phyloP scores from a whole-genome alignment of 768 basidiomycete genomes.

The Boletus vinaceobasis region DNA sequence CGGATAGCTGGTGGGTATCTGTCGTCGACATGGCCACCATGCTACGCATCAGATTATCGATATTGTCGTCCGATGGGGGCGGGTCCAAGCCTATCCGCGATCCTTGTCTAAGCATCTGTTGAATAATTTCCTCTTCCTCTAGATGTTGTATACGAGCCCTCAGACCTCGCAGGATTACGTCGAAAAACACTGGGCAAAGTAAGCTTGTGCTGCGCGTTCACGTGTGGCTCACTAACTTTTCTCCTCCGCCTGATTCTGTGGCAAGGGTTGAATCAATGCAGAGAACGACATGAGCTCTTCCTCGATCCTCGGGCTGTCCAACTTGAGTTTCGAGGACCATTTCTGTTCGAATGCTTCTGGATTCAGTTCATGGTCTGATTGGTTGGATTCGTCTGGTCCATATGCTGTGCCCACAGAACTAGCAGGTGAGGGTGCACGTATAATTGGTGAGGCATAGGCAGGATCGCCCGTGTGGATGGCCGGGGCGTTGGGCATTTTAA shows the following conservation, averaged over 20 bases:
- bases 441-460: slow-evolving; percentile 44
- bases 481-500: slow-evolving; percentile 28
- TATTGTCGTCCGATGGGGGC: slow-evolving; percentile 34
- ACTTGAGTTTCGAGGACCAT: slow-evolving; percentile 32
- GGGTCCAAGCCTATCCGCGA: slow-evolving; percentile 35
- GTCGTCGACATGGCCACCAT: slow-evolving; percentile 33
- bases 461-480: slow-evolving; percentile 34
- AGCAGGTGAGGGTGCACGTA: slow-evolving; percentile 45
- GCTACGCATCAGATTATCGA: slow-evolving; percentile 41
- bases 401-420: slow-evolving; percentile 48
- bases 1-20: slow-evolving; percentile 13
- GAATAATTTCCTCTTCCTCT: slow-evolving; percentile 45
- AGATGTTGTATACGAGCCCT: slow-evolving; percentile 36
- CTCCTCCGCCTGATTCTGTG: slow-evolving; percentile 36
- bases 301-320: slow-evolving; percentile 36
- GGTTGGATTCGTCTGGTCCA: slow-evolving; percentile 42
- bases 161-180: slow-evolving; percentile 38
- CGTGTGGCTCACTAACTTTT: slow-evolving; percentile 31
- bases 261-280: slow-evolving; percentile 32
- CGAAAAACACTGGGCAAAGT: slow-evolving; percentile 31
- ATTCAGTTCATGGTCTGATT: slow-evolving; percentile 38
- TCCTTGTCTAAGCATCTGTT: slow-evolving; percentile 36
- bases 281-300: slow-evolving; percentile 34
- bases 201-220: slow-evolving; percentile 1
- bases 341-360: slow-evolving; percentile 37